These are phyloP conservation scores for Neurospora cerealis DNA, from an alignment of 495 filamentous ascomycete genomes.

Conservation along the genomic window DNA sequence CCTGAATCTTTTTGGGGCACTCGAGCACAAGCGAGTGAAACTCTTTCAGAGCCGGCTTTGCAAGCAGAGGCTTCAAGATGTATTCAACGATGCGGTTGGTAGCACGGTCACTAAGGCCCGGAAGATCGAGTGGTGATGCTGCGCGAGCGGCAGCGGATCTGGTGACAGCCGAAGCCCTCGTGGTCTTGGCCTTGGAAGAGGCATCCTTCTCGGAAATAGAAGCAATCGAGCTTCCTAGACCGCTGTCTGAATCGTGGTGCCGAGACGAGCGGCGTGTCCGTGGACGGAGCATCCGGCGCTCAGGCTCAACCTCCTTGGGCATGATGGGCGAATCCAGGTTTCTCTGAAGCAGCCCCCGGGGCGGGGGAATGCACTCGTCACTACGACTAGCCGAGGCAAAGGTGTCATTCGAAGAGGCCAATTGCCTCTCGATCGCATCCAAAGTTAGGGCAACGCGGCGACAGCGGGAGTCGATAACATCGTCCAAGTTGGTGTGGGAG, in stretches of 20 bases:
- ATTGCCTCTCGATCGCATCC: slow-evolving; percentile 39
- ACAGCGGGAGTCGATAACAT: slow-evolving; percentile 46
- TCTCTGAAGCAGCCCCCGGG: slow-evolving; percentile 39
- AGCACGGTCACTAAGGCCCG: slow-evolving; percentile 39
- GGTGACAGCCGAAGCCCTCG: slow-evolving; percentile 35
- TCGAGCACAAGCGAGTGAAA: slow-evolving; percentile 70
- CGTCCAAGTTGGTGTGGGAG: slow-evolving; percentile 52
- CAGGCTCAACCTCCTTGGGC: slow-evolving; percentile 27
- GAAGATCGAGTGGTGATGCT: slow-evolving; percentile 21
- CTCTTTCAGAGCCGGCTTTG: slow-evolving; percentile 49
- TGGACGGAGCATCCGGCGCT: slow-evolving; percentile 37
- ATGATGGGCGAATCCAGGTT: slow-evolving; percentile 32
- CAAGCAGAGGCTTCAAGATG: slow-evolving; percentile 41
- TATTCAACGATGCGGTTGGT: slow-evolving; percentile 45
- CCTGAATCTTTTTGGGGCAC: slow-evolving; percentile 63
- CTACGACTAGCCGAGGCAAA: slow-evolving; percentile 20
- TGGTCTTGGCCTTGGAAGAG: slow-evolving; percentile 17
- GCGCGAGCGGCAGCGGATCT: slow-evolving; percentile 36
- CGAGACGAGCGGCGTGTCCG: slow-evolving; percentile 40
- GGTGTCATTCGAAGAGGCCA: slow-evolving; percentile 20
- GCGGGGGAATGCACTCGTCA: slow-evolving; percentile 41
- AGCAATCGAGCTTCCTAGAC: slow-evolving; percentile 45
- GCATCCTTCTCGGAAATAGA: slow-evolving; percentile 26
- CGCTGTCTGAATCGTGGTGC: slow-evolving; percentile 53
- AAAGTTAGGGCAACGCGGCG: slow-evolving; percentile 43